A percentile compares a stretch with the other conserved stretches of the same genome.
Conservation (phyloP, 2,329 filamentous ascomycete genomes). For the Fusarium sulawesiense region DNA sequence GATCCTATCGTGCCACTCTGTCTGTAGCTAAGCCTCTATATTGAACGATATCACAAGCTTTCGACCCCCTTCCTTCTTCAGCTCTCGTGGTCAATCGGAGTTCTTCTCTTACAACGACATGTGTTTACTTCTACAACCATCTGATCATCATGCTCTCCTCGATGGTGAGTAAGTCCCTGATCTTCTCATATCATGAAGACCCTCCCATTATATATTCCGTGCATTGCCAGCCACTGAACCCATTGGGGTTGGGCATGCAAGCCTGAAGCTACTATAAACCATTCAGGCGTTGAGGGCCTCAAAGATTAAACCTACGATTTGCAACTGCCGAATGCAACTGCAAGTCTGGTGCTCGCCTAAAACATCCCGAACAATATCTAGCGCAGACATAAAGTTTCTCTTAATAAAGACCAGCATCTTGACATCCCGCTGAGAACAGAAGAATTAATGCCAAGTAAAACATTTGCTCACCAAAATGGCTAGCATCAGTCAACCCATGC, state of each 20-base stretch:
- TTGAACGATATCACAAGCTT: not conserved
- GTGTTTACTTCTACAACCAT: too few relatives aligned
- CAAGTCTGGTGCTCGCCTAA: not conserved
- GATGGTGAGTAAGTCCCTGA: not conserved
- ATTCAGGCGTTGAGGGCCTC: not conserved
- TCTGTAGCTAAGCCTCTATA: not conserved
- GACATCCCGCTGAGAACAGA: not conserved
- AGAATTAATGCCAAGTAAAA: not conserved
- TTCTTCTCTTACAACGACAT: not conserved
- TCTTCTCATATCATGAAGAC: too few relatives aligned
- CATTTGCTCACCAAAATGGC: not conserved
- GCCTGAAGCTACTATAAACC: not conserved
- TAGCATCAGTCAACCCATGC: not conserved
- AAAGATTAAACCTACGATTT: not conserved
- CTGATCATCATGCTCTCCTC: not conserved
- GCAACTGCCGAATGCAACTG: not conserved
- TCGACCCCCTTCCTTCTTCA: not conserved
- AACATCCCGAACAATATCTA: not conserved
- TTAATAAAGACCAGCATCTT: not conserved
- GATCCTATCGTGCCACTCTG: not conserved
- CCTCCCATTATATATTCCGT: not conserved
- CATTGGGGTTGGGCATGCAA: not conserved
- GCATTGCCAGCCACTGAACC: fast-evolving
- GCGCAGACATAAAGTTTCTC: not conserved
- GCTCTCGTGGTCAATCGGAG: not conserved